Evolutionary conservation across 106 monocot species (phyloP).

Genomic region (Dendrobium officinale): DNA sequence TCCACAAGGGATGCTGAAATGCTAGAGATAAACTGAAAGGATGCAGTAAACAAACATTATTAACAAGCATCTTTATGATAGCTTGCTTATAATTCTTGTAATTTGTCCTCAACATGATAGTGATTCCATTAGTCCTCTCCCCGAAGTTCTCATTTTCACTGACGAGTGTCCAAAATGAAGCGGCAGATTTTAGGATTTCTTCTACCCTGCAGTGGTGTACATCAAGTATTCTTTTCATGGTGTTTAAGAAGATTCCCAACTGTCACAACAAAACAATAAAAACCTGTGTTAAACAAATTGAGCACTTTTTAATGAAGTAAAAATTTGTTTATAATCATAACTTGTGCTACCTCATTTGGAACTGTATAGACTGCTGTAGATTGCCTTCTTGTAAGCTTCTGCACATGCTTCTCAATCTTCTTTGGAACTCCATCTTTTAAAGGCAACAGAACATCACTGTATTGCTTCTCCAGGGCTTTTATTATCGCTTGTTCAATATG

Average conservation of each 20-base stretch:
- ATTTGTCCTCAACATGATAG: constrained; percentile 66
- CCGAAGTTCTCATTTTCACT: constrained; percentile 50
- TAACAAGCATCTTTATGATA: constrained; percentile 70
- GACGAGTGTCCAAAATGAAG: constrained; percentile 31
- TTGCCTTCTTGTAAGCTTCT: constrained; percentile 72
- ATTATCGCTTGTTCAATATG: constrained; percentile 67
- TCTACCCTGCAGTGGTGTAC: constrained; percentile 60
- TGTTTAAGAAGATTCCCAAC: constrained; percentile 84
- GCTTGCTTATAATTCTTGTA: constrained; percentile 88
- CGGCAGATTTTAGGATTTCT: constrained; percentile 59
- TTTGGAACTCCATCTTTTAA: constrained; percentile 77
- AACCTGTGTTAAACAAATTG: neutral
- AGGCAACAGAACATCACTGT: constrained; percentile 60
- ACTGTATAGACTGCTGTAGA: constrained; percentile 43
- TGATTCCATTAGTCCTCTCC: constrained; percentile 74
- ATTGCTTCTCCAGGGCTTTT: constrained; percentile 76
- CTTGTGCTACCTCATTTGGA: constrained; percentile 45
- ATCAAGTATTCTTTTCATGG: constrained; percentile 78
- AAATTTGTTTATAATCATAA: neutral
- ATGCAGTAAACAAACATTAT: constrained; percentile 48
- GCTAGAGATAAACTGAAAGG: neutral
- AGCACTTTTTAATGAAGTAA: neutral
- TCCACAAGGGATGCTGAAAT: neutral
- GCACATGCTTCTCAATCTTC: constrained; percentile 87
- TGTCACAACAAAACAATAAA: constrained; percentile 25